Evolutionary conservation across 441 rosid genomes (phyloP).

Genomic region (Biscutella auriculata): DNA sequence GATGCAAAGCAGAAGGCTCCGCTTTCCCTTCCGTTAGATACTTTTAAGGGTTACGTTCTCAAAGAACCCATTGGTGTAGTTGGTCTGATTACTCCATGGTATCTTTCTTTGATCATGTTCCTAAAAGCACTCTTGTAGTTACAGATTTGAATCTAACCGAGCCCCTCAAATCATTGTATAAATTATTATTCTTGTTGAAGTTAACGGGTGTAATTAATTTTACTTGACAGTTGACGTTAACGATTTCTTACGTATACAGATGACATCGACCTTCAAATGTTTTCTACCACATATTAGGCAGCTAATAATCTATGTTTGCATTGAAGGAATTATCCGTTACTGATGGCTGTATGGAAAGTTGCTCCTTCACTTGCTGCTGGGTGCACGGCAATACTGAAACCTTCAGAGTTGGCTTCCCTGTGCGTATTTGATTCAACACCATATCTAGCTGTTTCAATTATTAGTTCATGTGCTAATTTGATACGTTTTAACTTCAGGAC

Average conservation of each 20-base stretch:
- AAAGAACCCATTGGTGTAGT: constrained; percentile 95
- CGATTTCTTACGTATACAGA: background rate
- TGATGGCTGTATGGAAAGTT: constrained; percentile 96
- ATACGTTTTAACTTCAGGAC: constrained; percentile 45
- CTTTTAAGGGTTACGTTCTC: constrained; percentile 62
- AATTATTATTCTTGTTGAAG: background rate
- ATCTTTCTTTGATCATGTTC: constrained; percentile 13
- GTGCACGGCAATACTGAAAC: constrained; percentile 87
- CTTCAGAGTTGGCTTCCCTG: constrained; percentile 85
- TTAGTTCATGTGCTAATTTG: background rate
- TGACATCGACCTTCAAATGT: background rate
- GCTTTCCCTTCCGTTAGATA: constrained; percentile 71
- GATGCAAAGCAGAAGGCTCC: constrained; percentile 86
- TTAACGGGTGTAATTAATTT: background rate
- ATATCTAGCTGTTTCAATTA: constrained; percentile 5
- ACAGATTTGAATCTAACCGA: background rate
- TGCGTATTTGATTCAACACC: constrained; percentile 27
- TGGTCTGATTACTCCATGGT: constrained; percentile 95
- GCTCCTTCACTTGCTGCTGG: constrained; percentile 99
- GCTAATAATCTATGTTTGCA: constrained; percentile 5
- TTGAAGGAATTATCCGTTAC: constrained; percentile 89
- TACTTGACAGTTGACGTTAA: background rate
- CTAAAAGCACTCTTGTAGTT: background rate
- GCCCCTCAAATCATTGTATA: background rate
- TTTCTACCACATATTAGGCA: background rate